Base-by-base conservation (phyloP, 2,329 filamentous ascomycete species). In the Echinosphaeria canescens region DNA sequence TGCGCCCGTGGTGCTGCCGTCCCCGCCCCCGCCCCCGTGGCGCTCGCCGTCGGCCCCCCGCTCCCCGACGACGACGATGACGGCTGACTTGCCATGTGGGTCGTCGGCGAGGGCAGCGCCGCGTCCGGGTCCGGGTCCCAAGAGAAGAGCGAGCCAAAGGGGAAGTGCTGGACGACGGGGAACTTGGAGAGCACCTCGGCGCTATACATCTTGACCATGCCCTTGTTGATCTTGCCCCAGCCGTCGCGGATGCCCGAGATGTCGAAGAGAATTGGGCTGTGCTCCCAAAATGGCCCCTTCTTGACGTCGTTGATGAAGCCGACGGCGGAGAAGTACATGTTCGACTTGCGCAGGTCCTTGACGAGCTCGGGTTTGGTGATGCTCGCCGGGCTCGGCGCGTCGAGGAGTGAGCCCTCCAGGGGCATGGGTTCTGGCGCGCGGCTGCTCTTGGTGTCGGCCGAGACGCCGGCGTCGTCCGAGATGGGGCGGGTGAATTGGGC, bases 131-230 rank as follows among this genome's bases (percentile, higher is more conserved):
- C 73, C 25, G 46, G 50, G 3, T 79, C 69, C 74, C 75, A 85
- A 20, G 62, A 66, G 42, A 85, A 81, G n/a, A 88, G 52, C 5
- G 71, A 75, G 15, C 79, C 79, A 36, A 88, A 85, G 3, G 62
- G 66, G 37, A 88, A 95, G 49, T 98, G 88, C 49, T 98, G 88
- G n/a, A 98, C 81, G 3, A 98, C 88, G 3, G 88, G 88, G 42
- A 93, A 93, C 48, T 98, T 98, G 22, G 78, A 80, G 10, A 98
- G 58, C 3, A 98, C 88, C 53, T 98, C 88, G 12, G 80, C 88
- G 37, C 90, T 82, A 53, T 85, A 98, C 88, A 98, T 98, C 51
- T 95, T 98, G 41, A 98, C 69, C 88, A 98, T 95, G 27, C 88
- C 88, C 56, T 84, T 84, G 50, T 98, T 95, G 42, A 98, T 92